Evolutionary conservation across 1,139 yeast species (phyloP), one percentile per base, ranked within the genome.

Genomic region (Lodderomyces beijingensis): DNA sequence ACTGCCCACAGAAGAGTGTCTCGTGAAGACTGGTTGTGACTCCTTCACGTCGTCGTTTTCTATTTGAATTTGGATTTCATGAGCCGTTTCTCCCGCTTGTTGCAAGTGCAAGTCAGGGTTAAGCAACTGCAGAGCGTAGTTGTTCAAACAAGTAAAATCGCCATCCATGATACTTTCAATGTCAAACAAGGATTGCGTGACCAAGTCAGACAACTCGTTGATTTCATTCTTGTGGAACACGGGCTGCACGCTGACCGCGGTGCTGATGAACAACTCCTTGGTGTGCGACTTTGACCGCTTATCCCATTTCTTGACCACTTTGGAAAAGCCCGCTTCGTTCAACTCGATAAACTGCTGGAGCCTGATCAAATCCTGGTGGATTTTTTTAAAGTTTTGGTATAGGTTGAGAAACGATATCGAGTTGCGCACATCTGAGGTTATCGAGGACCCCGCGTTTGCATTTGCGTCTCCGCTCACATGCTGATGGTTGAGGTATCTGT

Each of bases 261-360:
- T 80, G 32, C 87, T 80, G 28, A 91, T 70, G 53, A 89, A 91
- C 34, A 91, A 68, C 55, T 91, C 98, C 53, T 88, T 88, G 7
- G 96, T 89, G 46, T 87, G 95, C 2, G 95, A 85, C 49, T 89
- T 88, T 13, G 96, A 87, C 40, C 97, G 70, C 58, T 91, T 91
- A 57, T 91, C 98, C 98, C 98, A 91, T 62, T 91, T 91, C 55
- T 91, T 91, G 47, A 91, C 74, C 21, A 87, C 97, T 58, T 91
- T 91, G 19, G 93, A 80, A 57, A 91, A 91, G 12, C 97, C 98
- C 0, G 95, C 87, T 50, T 91, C 96, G 53, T 91, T 91, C 40
- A 91, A 67, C 54, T 89, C 96, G 27, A 91, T 88, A 57, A 86
- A 91, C 56, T 89, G 96, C 52, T 91, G 95, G 18, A 91, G 65